These are phyloP conservation scores for Sphagnum fallax DNA, from an alignment of 228 moss, liverwort and hornwort species.

Conservation along the genomic window DNA sequence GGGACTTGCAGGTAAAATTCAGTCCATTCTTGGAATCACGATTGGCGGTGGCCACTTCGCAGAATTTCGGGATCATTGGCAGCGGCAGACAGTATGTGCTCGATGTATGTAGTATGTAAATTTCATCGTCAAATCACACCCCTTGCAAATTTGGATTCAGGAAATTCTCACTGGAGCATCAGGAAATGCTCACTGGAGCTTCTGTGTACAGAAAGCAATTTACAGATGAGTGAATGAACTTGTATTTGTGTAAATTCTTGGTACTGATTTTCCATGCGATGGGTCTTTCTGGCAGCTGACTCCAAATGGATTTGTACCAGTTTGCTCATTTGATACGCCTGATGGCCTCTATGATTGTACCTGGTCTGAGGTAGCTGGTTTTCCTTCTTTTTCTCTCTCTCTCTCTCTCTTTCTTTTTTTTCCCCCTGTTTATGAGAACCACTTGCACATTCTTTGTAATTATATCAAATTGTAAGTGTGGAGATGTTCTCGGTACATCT, in stretches of 20 bases:
- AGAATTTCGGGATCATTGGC: conserved; percentile 97
- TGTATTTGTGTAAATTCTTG: neutral
- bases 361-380: conserved; percentile 68
- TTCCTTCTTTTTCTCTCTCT: neutral
- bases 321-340: conserved; percentile 86
- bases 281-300: conserved; percentile 35
- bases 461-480: no score
- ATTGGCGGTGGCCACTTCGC: conserved; percentile 86
- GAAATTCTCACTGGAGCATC: no score
- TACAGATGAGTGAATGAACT: neutral
- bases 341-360: conserved; percentile 98
- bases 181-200: no score
- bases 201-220: neutral
- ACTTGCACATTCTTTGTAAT: no score
- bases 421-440: neutral
- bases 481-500: no score
- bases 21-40: conserved; percentile 92
- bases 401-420: neutral
- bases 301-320: conserved; percentile 75
- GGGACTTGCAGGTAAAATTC: conserved; percentile 58
- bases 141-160: neutral
- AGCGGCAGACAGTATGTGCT: conserved; percentile 88
- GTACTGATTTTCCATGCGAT: neutral
- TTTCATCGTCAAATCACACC: neutral
- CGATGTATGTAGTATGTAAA: conserved; percentile 27